Evolutionary conservation across 345 rosid species (phyloP).

Genomic region (Melaleuca alternifolia): DNA sequence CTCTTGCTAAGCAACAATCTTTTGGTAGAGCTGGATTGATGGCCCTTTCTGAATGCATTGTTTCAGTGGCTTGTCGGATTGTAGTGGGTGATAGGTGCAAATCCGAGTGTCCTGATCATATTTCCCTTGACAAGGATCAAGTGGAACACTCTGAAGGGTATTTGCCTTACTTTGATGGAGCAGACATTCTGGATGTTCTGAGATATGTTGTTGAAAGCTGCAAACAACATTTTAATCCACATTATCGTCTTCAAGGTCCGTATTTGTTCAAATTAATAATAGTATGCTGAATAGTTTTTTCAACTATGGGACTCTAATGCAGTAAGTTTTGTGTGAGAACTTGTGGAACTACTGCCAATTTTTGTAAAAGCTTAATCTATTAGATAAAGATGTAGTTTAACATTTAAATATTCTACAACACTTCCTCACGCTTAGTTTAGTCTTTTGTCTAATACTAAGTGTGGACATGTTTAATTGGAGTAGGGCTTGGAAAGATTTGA

Average conservation of each 20-base stretch:
- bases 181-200: constrained; percentile 50
- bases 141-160: constrained; percentile 15
- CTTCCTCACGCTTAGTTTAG: too few relatives aligned
- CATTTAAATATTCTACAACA: too few relatives aligned
- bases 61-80: constrained; percentile 45
- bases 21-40: constrained; percentile 90
- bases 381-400: too few relatives aligned
- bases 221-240: constrained; percentile 91
- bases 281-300: constrained; percentile 4
- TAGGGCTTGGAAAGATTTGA: too few relatives aligned
- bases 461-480: too few relatives aligned
- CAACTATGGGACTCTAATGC: background rate
- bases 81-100: constrained; percentile 11
- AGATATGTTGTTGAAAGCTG: constrained; percentile 81
- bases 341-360: too few relatives aligned
- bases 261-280: constrained; percentile 7
- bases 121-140: constrained; percentile 8
- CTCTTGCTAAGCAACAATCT: constrained; percentile 55
- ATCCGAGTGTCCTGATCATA: constrained; percentile 11
- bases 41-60: constrained; percentile 74
- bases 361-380: too few relatives aligned
- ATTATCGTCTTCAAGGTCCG: constrained; percentile 78
- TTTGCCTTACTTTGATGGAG: constrained; percentile 16
- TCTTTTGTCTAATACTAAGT: too few relatives aligned
- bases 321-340: background rate